phyloP scores from a whole-genome alignment of 345 rosid genomes.

The Eucalyptus rudis region DNA sequence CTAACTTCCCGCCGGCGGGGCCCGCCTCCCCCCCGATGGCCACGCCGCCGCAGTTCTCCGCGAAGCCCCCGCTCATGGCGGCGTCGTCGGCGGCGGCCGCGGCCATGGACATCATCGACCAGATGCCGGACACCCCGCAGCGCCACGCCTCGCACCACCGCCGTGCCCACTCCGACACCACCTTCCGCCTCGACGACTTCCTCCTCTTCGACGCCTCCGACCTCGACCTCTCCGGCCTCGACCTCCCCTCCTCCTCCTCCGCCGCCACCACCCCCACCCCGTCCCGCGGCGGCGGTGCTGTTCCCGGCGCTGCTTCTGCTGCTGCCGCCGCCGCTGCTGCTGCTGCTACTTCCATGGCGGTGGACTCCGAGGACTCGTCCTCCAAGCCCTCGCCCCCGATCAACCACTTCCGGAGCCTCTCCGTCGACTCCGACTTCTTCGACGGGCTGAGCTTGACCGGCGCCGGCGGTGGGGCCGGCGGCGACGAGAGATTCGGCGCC shows the following conservation, averaged over 20 bases:
- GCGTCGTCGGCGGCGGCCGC: neutral
- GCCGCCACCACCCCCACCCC: constrained; percentile 7
- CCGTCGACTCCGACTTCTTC: constrained; percentile 86
- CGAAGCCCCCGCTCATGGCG: neutral
- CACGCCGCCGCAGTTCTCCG: neutral
- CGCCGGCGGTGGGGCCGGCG: constrained; percentile 11
- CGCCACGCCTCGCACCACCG: constrained; percentile 64
- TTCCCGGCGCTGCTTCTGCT: neutral
- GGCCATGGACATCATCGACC: constrained; percentile 22
- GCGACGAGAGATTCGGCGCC: constrained; percentile 18
- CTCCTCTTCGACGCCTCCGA: constrained; percentile 80
- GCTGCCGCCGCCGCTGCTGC: neutral
- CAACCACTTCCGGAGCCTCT: constrained; percentile 73
- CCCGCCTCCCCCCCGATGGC: neutral
- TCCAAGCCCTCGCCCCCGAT: constrained; percentile 23
- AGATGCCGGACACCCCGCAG: constrained; percentile 57
- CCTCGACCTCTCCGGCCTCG: constrained; percentile 67
- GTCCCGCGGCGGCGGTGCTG: neutral
- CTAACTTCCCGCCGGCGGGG: neutral
- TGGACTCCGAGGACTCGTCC: constrained; percentile 65
- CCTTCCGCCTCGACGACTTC: constrained; percentile 84
- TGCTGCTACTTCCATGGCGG: constrained; percentile 6
- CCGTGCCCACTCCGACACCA: constrained; percentile 81
- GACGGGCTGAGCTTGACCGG: constrained; percentile 30
- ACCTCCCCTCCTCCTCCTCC: constrained; percentile 36